phyloP scores from a whole-genome alignment of 352 stramenopile genomes.

The Pythium aquatile region DNA sequence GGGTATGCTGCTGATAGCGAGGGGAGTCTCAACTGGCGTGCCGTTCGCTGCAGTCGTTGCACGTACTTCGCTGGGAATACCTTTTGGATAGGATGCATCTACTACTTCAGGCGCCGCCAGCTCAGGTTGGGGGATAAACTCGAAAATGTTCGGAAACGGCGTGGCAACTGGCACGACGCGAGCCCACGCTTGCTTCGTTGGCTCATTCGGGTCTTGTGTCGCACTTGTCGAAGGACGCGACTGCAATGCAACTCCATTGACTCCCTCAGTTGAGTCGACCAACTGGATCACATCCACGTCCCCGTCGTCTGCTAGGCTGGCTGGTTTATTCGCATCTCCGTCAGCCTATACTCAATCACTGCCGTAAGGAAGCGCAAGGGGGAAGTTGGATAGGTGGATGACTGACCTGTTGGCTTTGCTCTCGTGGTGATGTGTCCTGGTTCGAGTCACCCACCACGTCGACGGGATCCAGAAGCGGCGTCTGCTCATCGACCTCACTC shows the following conservation, averaged over 20 bases:
- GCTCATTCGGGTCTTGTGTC: not conserved
- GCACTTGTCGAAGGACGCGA: not conserved
- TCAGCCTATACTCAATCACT: not conserved
- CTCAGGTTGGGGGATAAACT: conserved; percentile 31
- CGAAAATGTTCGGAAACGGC: conserved; percentile 49
- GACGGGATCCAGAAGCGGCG: not conserved
- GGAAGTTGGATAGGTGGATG: not conserved
- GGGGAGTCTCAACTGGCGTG: not conserved
- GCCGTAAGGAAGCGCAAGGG: too few relatives aligned
- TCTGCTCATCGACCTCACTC: not conserved
- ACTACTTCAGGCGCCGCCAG: not conserved
- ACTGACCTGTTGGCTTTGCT: not conserved
- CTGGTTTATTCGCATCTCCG: not conserved
- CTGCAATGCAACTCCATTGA: not conserved
- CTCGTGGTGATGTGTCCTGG: not conserved
- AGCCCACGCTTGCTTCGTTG: conserved; percentile 48
- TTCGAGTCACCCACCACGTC: not conserved
- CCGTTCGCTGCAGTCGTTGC: not conserved
- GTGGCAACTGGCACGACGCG: conserved; percentile 18
- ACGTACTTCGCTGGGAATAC: not conserved
- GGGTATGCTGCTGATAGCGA: not conserved
- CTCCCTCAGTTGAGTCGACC: not conserved
- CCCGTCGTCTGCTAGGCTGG: not conserved
- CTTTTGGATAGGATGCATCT: not conserved
- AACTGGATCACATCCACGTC: conserved; percentile 10